Base-by-base conservation (phyloP, 1,284 basidiomycete species). In the Trametes hirsuta region DNA sequence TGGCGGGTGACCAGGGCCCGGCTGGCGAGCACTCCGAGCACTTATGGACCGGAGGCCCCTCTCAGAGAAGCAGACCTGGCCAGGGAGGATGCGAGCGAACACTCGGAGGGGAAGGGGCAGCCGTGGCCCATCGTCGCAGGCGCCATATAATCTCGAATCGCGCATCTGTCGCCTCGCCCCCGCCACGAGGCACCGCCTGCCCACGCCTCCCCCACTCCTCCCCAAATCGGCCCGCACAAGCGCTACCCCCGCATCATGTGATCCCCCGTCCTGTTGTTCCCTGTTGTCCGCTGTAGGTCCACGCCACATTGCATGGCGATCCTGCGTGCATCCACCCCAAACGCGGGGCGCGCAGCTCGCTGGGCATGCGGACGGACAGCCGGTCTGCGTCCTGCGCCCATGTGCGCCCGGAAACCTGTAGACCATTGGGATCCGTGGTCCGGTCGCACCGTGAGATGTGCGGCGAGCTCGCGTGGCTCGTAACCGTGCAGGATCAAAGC, bases 31-130 rank as follows among this genome's bases (percentile, higher is more conserved):
- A 68, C 67, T 66, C 62, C 54, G 70, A 66, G 68, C 71, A 70
- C 70, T 69, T 71, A 70, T 68, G 66, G 68, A 69, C 69, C 69
- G 66, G 69, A 69, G 71, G 71, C 63, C 71, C 71, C 68, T 48
- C 59, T 61, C 58, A 64, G 55, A 58, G 59, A 59, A 63, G 65
- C 63, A 67, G 30, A 30, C 30, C 68, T 60, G 48, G 60, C 65
- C 68, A 58, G 62, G 48, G 61, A 55, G 61, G 57, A 63, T 58
- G 59, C 58, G 64, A 67, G 65, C 61, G 62, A 55, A 55, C 47
- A 65, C 59, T 63, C 46, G 50, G 56, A 52, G 63, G 65, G 55
- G 54, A 58, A 60, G 61, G 49, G 53, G 46, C 52, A 61, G 60
- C 45, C 49, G 18, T 30, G 30, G 30, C 8, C 21, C 66, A 53